phyloP scores from a whole-genome alignment of 495 filamentous ascomycete genomes.

The Clohesyomyces aquaticus region DNA sequence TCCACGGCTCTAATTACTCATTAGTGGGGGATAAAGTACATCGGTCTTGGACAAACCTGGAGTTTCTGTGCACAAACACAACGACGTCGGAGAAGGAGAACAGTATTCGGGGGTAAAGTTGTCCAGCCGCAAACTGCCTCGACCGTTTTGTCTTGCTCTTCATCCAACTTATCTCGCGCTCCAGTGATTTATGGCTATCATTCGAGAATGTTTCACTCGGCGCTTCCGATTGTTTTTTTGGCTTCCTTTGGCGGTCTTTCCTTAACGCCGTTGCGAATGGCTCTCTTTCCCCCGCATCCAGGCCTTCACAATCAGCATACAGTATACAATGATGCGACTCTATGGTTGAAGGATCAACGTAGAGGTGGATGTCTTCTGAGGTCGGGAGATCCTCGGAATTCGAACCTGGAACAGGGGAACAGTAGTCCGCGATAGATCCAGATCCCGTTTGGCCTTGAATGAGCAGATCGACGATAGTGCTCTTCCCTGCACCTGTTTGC shows the following conservation, averaged over 20 bases:
- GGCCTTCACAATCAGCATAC: slow-evolving; percentile 49
- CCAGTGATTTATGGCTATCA: slow-evolving; percentile 9
- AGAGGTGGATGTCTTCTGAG: slow-evolving; percentile 47
- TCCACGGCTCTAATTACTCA: slow-evolving; percentile 36
- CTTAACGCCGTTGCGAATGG: slow-evolving; percentile 31
- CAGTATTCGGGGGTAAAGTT: slow-evolving; percentile 47
- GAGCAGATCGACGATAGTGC: slow-evolving; percentile 25
- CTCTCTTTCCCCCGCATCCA: slow-evolving; percentile 42
- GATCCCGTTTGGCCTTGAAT: slow-evolving; percentile 16
- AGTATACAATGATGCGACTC: slow-evolving; percentile 33
- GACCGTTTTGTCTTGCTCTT: slow-evolving; percentile 15
- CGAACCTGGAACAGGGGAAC: slow-evolving; percentile 26
- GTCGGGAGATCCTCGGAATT: slow-evolving; percentile 38
- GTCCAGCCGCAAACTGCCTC: slow-evolving; percentile 39
- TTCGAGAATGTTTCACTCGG: slow-evolving; percentile 6
- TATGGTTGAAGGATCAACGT: slow-evolving; percentile 37
- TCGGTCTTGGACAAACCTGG: slow-evolving; percentile 32
- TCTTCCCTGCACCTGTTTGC: slow-evolving; percentile 33
- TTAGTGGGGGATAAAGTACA: neutral
- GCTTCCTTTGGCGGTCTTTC: slow-evolving; percentile 21
- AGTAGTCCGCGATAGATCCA: slow-evolving; percentile 1
- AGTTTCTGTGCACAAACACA: slow-evolving; percentile 43
- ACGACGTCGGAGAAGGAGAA: slow-evolving; percentile 49
- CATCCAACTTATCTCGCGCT: slow-evolving; percentile 23
- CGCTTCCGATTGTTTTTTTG: slow-evolving; percentile 12